Base-by-base conservation (phyloP, 2,329 filamentous ascomycete species). In the Neoscytalidium dimidiatum region DNA sequence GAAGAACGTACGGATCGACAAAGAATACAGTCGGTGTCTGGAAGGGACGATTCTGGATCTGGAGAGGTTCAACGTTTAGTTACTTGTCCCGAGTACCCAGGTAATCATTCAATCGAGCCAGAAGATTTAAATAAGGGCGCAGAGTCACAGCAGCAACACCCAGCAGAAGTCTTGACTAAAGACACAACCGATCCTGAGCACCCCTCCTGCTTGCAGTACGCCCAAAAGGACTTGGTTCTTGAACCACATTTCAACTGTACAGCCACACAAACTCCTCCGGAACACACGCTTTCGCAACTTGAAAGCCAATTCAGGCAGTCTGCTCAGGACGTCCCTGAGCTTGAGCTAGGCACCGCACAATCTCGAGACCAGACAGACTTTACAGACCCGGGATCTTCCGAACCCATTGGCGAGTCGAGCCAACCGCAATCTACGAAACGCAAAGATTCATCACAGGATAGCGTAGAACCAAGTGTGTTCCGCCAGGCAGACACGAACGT, bases 381-480 rank as follows among this genome's bases (percentile, higher is more conserved):
- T 17, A 19, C 53, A 0, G 3, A 17, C 8, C 13, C 8, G 21
- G 21, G 6, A 21, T 13, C 28, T 2, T 6, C 26, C 14, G 28
- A 8, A 2, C 41, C 21, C 9, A 14, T 6, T 13, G 13, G 14
- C 17, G 33, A 23, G 2, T 23, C 13, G 4, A 46, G n/a, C 17
- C n/a, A 11, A 13, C 19, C 56, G 9, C 41, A 41, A 46, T 14
- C 4, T 11, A 7, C 17, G 11, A 60, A 44, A 31, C 38, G 56
- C 17, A 60, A 60, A n/a, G 56, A 60, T 11, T 60, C 56, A 8
- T 60, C 56, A 14, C 56, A 46, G 19, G 26, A 46, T 5, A 46
- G 43, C n/a, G 38, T 33, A 3, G 56, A 60, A 19, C n/a, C n/a
- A 14, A 8, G 56, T 46, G 41, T 60, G 8, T 41, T 60, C 9